Conservation (phyloP, 1,284 basidiomycete species). For the Pseudozyma flocculosa region DNA sequence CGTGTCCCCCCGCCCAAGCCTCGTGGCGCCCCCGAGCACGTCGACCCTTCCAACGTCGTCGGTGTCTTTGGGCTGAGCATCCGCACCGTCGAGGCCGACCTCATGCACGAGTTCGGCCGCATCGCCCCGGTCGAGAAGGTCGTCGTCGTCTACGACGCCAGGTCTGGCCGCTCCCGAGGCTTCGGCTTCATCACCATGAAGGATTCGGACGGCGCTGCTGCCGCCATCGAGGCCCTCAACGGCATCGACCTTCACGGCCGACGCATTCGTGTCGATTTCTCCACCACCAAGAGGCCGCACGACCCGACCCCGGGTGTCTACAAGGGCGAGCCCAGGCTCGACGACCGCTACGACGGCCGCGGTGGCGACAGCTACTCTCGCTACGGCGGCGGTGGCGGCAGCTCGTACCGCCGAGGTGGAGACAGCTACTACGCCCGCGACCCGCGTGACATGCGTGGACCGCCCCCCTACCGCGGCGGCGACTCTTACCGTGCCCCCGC, state of each 20-base stretch:
- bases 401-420: slow-evolving; percentile 7
- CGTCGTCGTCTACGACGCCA: slow-evolving; percentile 96
- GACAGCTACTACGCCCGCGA: slow-evolving; percentile 3
- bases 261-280: slow-evolving; percentile 93
- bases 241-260: slow-evolving; percentile 94
- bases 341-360: slow-evolving; percentile 30
- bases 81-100: slow-evolving; percentile 85
- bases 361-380: neutral
- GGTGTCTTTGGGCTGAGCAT: slow-evolving; percentile 97
- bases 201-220: slow-evolving; percentile 77
- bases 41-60: slow-evolving; percentile 81
- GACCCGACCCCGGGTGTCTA: slow-evolving; percentile 96
- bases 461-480: neutral
- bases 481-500: slow-evolving; percentile 7
- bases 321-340: slow-evolving; percentile 52
- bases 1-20: slow-evolving; percentile 24
- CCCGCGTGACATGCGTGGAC: neutral
- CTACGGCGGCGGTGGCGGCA: neutral
- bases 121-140: slow-evolving; percentile 86
- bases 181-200: slow-evolving; percentile 97
- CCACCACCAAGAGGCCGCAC: slow-evolving; percentile 88
- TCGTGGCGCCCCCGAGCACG: slow-evolving; percentile 50
- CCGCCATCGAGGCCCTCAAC: slow-evolving; percentile 87
- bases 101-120: slow-evolving; percentile 88
- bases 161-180: slow-evolving; percentile 93